phyloP scores from a whole-genome alignment of 75 land plant genomes.

The Pinus tabuliformis region DNA sequence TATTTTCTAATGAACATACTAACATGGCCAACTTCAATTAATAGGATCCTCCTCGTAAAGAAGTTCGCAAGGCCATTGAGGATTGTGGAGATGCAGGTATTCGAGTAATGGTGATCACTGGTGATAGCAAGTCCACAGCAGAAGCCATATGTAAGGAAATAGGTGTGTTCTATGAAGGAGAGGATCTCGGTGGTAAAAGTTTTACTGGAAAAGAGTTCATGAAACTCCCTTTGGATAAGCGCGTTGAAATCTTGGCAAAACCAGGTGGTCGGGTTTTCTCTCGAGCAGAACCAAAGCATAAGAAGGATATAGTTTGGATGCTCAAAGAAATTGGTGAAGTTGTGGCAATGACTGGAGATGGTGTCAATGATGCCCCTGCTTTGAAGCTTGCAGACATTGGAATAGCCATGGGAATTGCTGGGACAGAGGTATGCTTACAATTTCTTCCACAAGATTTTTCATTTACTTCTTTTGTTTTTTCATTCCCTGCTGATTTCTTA shows the following conservation, averaged over 20 bases:
- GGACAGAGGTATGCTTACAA: slow-evolving; percentile 68
- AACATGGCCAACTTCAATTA: neutral
- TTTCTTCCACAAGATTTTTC: neutral
- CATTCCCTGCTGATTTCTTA: no score
- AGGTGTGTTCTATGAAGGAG: slow-evolving; percentile 51
- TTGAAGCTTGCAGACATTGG: slow-evolving; percentile 92
- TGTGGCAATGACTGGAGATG: slow-evolving; percentile 98
- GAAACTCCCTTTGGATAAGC: slow-evolving; percentile 40
- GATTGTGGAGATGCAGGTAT: slow-evolving; percentile 86
- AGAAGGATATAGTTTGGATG: slow-evolving; percentile 88
- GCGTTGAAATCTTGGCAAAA: slow-evolving; percentile 42
- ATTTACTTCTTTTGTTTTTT: neutral
- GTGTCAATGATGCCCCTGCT: slow-evolving; percentile 97
- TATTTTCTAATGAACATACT: neutral
- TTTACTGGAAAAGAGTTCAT: slow-evolving; percentile 82
- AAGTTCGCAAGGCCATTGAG: slow-evolving; percentile 73
- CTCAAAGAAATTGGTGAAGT: slow-evolving; percentile 83
- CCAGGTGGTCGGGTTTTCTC: slow-evolving; percentile 82
- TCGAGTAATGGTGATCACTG: slow-evolving; percentile 90
- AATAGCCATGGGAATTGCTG: slow-evolving; percentile 90
- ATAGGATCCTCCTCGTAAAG: slow-evolving; percentile 94
- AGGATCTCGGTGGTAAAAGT: slow-evolving; percentile 56
- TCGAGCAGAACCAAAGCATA: slow-evolving; percentile 89
- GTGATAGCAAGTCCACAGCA: slow-evolving; percentile 90
- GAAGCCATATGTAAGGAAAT: slow-evolving; percentile 91